These are phyloP conservation scores for Syzygium aromaticum DNA, from an alignment of 345 rosid genomes.

Conservation along the genomic window DNA sequence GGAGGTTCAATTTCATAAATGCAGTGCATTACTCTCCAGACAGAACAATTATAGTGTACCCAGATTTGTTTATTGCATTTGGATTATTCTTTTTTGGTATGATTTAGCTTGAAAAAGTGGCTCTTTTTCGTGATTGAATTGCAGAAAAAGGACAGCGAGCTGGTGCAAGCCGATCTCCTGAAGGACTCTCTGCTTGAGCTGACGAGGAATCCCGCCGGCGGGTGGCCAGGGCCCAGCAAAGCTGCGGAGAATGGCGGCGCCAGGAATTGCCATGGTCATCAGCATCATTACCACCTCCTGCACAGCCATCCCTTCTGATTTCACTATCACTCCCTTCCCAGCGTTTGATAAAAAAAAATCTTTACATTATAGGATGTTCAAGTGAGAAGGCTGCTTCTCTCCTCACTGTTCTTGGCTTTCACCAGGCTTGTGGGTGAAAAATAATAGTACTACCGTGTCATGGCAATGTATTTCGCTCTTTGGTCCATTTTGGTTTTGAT, in stretches of 20 bases:
- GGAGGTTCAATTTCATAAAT: neutral
- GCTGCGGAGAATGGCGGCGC: conserved; percentile 22
- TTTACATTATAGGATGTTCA: neutral
- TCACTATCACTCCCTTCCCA: neutral
- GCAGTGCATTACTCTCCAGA: neutral
- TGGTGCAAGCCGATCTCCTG: conserved; percentile 71
- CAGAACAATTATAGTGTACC: neutral
- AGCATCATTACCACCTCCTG: conserved; percentile 21
- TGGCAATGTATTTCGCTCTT: neutral
- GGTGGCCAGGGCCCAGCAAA: conserved; percentile 40
- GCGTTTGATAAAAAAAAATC: neutral
- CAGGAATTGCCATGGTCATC: conserved; percentile 19
- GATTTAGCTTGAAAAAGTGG: neutral
- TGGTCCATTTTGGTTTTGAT: neutral
- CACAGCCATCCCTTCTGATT: conserved; percentile 23
- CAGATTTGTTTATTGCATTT: neutral
- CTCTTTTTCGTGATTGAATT: neutral
- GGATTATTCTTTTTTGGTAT: neutral
- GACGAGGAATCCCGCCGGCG: conserved; percentile 43
- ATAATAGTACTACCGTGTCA: neutral
- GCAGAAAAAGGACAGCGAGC: conserved; percentile 67
- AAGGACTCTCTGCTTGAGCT: conserved; percentile 76
- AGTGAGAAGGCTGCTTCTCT: neutral
- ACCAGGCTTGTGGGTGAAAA: neutral
- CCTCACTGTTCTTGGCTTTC: neutral